Percentiles rank a stretch among this genome's conserved stretches.
Evolutionary conservation across 768 basidiomycete species (phyloP).

Genomic region (Naematelia encephala): DNA sequence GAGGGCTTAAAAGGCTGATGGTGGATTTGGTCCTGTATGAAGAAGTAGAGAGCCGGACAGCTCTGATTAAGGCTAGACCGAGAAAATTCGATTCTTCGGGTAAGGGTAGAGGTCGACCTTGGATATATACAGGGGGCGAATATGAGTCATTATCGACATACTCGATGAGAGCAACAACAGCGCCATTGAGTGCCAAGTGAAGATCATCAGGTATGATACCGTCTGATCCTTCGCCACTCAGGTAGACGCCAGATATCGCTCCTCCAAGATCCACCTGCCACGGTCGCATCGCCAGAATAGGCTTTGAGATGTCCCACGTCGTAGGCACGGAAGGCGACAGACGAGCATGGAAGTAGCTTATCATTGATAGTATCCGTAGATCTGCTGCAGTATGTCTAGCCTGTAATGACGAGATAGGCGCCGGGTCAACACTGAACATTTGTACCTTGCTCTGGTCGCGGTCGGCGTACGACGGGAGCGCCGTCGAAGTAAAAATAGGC

Average conservation of each 20-base stretch:
- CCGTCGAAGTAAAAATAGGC: slow-evolving; percentile 11
- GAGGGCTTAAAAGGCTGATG: slow-evolving; percentile 82
- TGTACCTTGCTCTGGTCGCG: neutral
- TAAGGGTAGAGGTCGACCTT: slow-evolving; percentile 58
- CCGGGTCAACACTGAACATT: slow-evolving; percentile 25
- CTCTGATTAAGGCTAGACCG: slow-evolving; percentile 74
- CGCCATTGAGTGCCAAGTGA: slow-evolving; percentile 68
- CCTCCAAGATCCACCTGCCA: slow-evolving; percentile 64
- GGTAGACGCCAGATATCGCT: slow-evolving; percentile 63
- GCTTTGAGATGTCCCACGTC: slow-evolving; percentile 65
- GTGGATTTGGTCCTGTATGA: slow-evolving; percentile 15
- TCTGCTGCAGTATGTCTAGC: slow-evolving; percentile 63
- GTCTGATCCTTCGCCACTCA: slow-evolving; percentile 72
- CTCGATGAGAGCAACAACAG: slow-evolving; percentile 70
- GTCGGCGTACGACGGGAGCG: slow-evolving; percentile 4
- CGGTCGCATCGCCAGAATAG: slow-evolving; percentile 67
- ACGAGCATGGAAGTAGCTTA: slow-evolving; percentile 73
- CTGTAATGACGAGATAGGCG: slow-evolving; percentile 56
- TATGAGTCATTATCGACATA: slow-evolving; percentile 7
- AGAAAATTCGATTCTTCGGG: slow-evolving; percentile 64
- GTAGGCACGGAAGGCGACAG: slow-evolving; percentile 42
- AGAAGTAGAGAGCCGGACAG: slow-evolving; percentile 26
- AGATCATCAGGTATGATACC: slow-evolving; percentile 73
- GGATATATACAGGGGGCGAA: slow-evolving; percentile 67
- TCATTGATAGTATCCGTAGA: slow-evolving; percentile 63